A percentile compares a stretch with the other conserved stretches of the same genome.
Evolutionary conservation across 2,329 filamentous ascomycete genomes (phyloP).

Genomic region (Lachnellula occidentalis): DNA sequence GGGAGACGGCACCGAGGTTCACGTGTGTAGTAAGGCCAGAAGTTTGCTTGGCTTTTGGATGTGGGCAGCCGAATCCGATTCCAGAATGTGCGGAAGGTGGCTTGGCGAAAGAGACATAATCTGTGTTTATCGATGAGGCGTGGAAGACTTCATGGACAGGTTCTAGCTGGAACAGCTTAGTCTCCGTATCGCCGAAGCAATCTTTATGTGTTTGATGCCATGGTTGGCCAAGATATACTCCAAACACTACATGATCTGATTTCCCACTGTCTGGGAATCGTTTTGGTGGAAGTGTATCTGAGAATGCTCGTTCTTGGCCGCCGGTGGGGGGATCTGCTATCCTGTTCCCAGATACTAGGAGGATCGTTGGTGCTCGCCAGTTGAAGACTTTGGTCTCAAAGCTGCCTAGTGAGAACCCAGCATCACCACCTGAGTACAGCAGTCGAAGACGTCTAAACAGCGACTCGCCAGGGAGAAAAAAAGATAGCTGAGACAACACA

Average conservation of each 20-base stretch:
- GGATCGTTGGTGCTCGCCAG: slow-evolving; percentile 68
- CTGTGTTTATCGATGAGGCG: slow-evolving; percentile 57
- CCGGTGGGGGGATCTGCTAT: slow-evolving; percentile 44
- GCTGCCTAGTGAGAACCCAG: slow-evolving; percentile 72
- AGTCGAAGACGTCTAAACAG: slow-evolving; percentile 62
- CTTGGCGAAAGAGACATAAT: slow-evolving; percentile 65
- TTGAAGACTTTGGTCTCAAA: slow-evolving; percentile 73
- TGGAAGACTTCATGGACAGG: slow-evolving; percentile 67
- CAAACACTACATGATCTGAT: slow-evolving; percentile 55
- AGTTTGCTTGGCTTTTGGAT: slow-evolving; percentile 41
- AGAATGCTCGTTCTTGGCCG: slow-evolving; percentile 51
- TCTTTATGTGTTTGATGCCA: slow-evolving; percentile 65
- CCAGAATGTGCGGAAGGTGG: slow-evolving; percentile 55
- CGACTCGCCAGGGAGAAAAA: slow-evolving; percentile 60
- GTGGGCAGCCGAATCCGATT: slow-evolving; percentile 60
- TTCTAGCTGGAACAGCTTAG: slow-evolving; percentile 64
- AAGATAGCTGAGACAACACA: slow-evolving; percentile 63
- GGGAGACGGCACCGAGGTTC: slow-evolving; percentile 58
- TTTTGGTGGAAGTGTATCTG: slow-evolving; percentile 57
- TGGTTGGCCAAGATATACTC: slow-evolving; percentile 59
- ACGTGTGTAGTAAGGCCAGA: slow-evolving; percentile 29
- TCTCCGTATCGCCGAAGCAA: slow-evolving; percentile 61
- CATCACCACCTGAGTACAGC: slow-evolving; percentile 64
- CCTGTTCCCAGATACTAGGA: slow-evolving; percentile 62
- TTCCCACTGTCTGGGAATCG: slow-evolving; percentile 50